phyloP scores from a whole-genome alignment of 139 green algal species.

The Nannochloris sp. region DNA sequence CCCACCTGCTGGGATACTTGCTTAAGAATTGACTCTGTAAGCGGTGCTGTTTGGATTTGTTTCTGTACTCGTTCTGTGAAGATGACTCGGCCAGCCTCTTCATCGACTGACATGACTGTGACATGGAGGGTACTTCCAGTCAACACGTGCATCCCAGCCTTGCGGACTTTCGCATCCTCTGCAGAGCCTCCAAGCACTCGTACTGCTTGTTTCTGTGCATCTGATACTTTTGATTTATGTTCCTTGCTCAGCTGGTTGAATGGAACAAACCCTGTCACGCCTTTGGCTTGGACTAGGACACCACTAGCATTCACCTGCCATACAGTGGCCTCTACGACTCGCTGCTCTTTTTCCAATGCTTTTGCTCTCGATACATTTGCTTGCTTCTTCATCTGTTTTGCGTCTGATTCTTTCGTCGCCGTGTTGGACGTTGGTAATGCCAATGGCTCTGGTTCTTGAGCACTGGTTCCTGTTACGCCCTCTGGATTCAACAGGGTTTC shows the following conservation, averaged over 20 bases:
- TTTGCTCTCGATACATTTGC: conserved; percentile 6
- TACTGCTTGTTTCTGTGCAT: background rate
- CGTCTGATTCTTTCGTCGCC: background rate
- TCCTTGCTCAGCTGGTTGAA: conserved; percentile 1
- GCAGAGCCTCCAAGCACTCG: conserved; percentile 1
- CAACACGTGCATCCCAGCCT: conserved; percentile 8
- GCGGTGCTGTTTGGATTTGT: background rate
- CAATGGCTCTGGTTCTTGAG: background rate
- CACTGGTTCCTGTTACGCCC: background rate
- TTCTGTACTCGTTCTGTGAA: background rate
- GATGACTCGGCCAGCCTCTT: conserved; percentile 7
- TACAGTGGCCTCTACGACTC: background rate
- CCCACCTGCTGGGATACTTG: background rate
- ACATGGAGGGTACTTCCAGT: background rate
- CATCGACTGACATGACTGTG: conserved; percentile 1
- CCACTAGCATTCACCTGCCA: conserved; percentile 22
- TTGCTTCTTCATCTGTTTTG: background rate
- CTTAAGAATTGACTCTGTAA: background rate
- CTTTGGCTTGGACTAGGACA: conserved; percentile 14
- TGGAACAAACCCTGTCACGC: conserved; percentile 20
- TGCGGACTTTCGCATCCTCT: background rate
- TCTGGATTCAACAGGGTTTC: background rate
- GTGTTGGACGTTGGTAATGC: too few species aligned
- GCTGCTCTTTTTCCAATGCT: background rate
- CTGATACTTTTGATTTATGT: background rate